Conservation (phyloP, 2,329 filamentous ascomycete species). For the Xylariaceae sp. region DNA sequence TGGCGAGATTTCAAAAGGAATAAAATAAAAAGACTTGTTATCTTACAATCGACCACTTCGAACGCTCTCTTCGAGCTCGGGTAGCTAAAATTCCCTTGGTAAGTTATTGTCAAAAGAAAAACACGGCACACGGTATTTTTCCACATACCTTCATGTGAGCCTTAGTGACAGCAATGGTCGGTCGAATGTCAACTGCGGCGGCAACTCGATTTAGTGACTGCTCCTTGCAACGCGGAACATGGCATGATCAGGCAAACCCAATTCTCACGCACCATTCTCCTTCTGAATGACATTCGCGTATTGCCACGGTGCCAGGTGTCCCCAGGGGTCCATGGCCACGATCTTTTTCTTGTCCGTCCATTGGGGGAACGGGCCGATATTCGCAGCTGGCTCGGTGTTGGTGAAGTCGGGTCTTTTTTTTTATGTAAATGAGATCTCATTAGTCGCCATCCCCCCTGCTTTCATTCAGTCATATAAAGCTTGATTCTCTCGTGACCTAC, state of each 20-base stretch:
- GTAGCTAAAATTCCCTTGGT: slow-evolving; percentile 46
- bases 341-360: slow-evolving; percentile 93
- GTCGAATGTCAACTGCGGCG: slow-evolving; percentile 66
- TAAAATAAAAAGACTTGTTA: neutral
- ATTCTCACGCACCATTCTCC: slow-evolving; percentile 52
- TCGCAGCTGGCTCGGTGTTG: slow-evolving; percentile 86
- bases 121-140: neutral
- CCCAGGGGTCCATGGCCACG: slow-evolving; percentile 93
- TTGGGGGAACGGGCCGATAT: slow-evolving; percentile 81
- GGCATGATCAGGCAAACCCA: neutral
- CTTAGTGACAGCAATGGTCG: slow-evolving; percentile 85
- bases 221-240: neutral
- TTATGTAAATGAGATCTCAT: slow-evolving; percentile 2
- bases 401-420: slow-evolving; percentile 52
- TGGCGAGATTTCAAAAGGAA: too few species aligned
- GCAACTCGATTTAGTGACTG: slow-evolving; percentile 11
- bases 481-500: slow-evolving; percentile 31
- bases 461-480: neutral
- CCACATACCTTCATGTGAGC: slow-evolving; percentile 73
- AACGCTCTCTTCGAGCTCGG: slow-evolving; percentile 87
- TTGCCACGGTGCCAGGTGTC: slow-evolving; percentile 78
- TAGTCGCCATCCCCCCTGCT: neutral
- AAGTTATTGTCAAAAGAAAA: slow-evolving; percentile 11
- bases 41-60: slow-evolving; percentile 64
- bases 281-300: slow-evolving; percentile 73